Evolutionary conservation across 2,329 filamentous ascomycete genomes (phyloP).

Genomic region (Camillea tinctor): DNA sequence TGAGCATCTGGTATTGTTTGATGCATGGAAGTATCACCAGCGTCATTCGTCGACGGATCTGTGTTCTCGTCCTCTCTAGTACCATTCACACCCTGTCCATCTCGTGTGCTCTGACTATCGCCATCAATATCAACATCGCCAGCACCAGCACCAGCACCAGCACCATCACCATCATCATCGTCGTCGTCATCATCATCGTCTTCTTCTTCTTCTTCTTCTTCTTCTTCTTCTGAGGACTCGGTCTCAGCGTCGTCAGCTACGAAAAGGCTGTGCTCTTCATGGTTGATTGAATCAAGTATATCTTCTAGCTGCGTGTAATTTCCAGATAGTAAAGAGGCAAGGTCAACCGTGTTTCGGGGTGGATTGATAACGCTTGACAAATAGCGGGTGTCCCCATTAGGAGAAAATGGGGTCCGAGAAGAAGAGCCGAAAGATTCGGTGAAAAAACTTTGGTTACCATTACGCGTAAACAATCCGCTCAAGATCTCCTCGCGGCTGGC

Average conservation of each 20-base stretch:
- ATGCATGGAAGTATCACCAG: conserved; percentile 1
- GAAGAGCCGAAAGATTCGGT: conserved; percentile 34
- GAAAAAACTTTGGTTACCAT: conserved; percentile 31
- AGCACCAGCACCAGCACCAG: too few relatives aligned
- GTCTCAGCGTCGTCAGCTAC: conserved; percentile 21
- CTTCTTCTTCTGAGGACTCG: conserved; percentile 27
- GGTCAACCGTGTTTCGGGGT: conserved; percentile 30
- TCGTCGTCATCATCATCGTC: conserved; percentile 7
- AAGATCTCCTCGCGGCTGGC: conserved; percentile 62
- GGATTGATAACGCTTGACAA: conserved; percentile 33
- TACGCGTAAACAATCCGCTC: conserved; percentile 45
- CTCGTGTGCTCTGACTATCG: conserved; percentile 24
- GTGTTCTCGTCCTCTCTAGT: conserved; percentile 15
- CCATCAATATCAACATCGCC: conserved; percentile 10
- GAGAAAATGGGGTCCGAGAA: conserved; percentile 25
- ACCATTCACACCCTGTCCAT: conserved; percentile 19
- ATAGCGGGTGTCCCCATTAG: conserved; percentile 27
- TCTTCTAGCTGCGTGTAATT: conserved; percentile 32
- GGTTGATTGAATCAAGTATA: conserved; percentile 31
- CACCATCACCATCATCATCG: too few relatives aligned
- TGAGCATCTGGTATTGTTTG: conserved; percentile 25
- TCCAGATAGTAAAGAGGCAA: conserved; percentile 30
- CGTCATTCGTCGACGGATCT: conserved; percentile 7
- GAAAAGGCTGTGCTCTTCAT: conserved; percentile 16
- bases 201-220: conserved; percentile 27